These are phyloP conservation scores for Kodamaea laetipori DNA, from an alignment of 805 yeast genomes.

Conservation along the genomic window DNA sequence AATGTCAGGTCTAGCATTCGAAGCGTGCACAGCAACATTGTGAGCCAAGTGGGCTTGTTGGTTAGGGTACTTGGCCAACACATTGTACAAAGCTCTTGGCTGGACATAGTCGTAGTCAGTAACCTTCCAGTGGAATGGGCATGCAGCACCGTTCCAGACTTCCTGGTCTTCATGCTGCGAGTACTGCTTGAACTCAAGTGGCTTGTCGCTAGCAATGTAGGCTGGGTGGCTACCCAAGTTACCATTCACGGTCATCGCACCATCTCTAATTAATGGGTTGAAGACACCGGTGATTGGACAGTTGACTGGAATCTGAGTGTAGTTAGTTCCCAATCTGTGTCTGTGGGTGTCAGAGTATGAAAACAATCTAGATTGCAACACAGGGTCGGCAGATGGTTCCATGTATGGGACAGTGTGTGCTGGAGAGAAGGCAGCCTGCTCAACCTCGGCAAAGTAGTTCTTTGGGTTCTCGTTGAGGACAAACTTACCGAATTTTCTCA, in stretches of 20 bases:
- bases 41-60: slow-evolving; percentile 84
- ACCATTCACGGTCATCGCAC: slow-evolving; percentile 61
- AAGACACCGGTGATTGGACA: slow-evolving; percentile 62
- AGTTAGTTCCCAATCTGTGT: slow-evolving; percentile 72
- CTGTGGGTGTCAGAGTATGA: slow-evolving; percentile 79
- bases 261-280: slow-evolving; percentile 80
- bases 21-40: slow-evolving; percentile 76
- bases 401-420: slow-evolving; percentile 72
- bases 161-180: slow-evolving; percentile 69
- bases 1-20: slow-evolving; percentile 68
- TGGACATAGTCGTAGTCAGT: slow-evolving; percentile 76
- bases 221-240: slow-evolving; percentile 80
- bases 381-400: slow-evolving; percentile 78
- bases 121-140: slow-evolving; percentile 84
- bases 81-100: slow-evolving; percentile 76
- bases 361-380: slow-evolving; percentile 72
- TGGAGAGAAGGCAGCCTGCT: slow-evolving; percentile 68
- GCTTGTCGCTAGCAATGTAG: slow-evolving; percentile 61
- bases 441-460: slow-evolving; percentile 49
- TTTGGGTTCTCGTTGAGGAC: slow-evolving; percentile 56
- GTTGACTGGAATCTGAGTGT: slow-evolving; percentile 67
- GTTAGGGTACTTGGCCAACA: slow-evolving; percentile 72
- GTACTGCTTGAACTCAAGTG: slow-evolving; percentile 47
- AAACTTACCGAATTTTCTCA: slow-evolving; percentile 56
- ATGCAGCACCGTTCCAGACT: slow-evolving; percentile 79